Evolutionary conservation across 2,329 filamentous ascomycete species (phyloP).

Genomic region (Calonectria crousiana): DNA sequence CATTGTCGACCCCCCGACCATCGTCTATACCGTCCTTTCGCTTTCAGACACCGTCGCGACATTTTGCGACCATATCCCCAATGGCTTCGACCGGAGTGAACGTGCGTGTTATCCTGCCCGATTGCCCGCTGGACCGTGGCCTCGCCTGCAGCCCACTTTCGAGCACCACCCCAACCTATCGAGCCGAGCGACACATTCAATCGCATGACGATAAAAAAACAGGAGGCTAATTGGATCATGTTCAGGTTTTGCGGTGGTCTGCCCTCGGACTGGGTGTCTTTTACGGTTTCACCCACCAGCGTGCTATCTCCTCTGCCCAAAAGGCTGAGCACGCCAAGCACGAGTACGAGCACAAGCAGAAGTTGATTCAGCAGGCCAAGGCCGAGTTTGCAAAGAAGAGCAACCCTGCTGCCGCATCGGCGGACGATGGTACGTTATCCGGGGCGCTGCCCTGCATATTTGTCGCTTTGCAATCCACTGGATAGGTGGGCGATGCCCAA

Average conservation of each 20-base stretch:
- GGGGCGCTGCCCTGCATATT: neutral
- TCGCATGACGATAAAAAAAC: slow-evolving; percentile 22
- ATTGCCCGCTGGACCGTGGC: slow-evolving; percentile 41
- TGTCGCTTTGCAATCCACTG: neutral
- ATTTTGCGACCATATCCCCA: slow-evolving; percentile 57
- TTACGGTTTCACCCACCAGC: slow-evolving; percentile 96
- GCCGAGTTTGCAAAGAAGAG: slow-evolving; percentile 85
- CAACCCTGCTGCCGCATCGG: slow-evolving; percentile 61
- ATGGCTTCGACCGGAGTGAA: slow-evolving; percentile 80
- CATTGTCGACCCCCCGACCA: slow-evolving; percentile 52
- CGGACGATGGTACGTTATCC: slow-evolving; percentile 48
- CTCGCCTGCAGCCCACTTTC: slow-evolving; percentile 27
- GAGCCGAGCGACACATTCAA: slow-evolving; percentile 31
- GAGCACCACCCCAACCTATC: slow-evolving; percentile 24
- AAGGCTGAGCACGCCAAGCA: slow-evolving; percentile 78
- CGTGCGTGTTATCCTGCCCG: slow-evolving; percentile 60
- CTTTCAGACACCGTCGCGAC: slow-evolving; percentile 54
- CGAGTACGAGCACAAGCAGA: slow-evolving; percentile 92
- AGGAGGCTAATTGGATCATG: slow-evolving; percentile 46
- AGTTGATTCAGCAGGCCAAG: slow-evolving; percentile 93
- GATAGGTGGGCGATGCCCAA: neutral
- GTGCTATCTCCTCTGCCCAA: slow-evolving; percentile 79
- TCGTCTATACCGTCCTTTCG: slow-evolving; percentile 51
- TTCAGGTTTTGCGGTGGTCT: slow-evolving; percentile 95
- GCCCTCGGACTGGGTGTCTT: slow-evolving; percentile 91